Evolutionary conservation across 139 green algal species (phyloP).

Genomic region (Chlorella sorokiniana): DNA sequence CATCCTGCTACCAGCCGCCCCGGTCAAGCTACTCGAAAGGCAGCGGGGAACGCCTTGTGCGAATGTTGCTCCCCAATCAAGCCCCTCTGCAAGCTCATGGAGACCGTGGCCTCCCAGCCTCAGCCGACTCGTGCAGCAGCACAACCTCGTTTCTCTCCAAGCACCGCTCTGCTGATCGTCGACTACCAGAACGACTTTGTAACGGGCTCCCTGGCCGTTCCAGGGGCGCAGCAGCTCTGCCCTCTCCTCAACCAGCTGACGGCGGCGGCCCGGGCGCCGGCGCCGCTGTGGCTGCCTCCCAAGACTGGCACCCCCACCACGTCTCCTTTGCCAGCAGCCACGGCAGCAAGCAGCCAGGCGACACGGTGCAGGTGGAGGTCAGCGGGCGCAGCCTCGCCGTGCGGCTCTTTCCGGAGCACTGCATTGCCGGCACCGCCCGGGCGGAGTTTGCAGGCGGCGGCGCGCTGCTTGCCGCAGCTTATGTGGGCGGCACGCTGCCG

Average conservation of each 20-base stretch:
- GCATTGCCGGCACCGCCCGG: constrained; percentile 13
- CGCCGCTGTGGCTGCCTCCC: not conserved
- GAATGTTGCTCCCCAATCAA: too few species aligned
- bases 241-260: not conserved
- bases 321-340: not conserved
- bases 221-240: not conserved
- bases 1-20: too few species aligned
- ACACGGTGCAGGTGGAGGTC: not conserved
- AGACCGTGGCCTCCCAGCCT: too few species aligned
- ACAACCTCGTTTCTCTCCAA: not conserved
- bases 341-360: not conserved
- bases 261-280: not conserved
- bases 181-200: constrained; percentile 4
- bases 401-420: constrained; percentile 27
- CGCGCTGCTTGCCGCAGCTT: not conserved
- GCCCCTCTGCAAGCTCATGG: too few species aligned
- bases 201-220: not conserved
- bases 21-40: too few species aligned
- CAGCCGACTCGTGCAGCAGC: not conserved
- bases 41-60: too few species aligned
- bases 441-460: constrained; percentile 21
- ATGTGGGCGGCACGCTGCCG: not conserved
- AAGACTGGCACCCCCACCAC: constrained; percentile 21
- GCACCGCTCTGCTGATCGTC: not conserved
- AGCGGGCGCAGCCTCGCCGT: not conserved